Evolutionary conservation across 306 rosid genomes (phyloP).

Genomic region (Astragalus membranaceus): DNA sequence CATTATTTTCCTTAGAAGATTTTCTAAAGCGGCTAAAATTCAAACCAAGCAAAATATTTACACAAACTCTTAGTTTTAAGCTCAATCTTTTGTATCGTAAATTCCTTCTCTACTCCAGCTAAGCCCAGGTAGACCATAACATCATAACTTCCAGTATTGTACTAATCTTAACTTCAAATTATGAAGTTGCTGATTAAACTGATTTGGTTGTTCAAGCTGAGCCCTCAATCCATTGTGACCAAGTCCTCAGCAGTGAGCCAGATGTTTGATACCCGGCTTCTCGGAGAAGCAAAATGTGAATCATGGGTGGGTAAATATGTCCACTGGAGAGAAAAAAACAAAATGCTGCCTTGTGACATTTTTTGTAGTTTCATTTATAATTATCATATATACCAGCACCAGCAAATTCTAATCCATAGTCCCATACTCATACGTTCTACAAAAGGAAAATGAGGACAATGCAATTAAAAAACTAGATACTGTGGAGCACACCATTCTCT

Average conservation of each 20-base stretch:
- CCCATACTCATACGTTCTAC: not conserved
- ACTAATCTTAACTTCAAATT: not conserved
- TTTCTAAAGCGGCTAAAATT: not conserved
- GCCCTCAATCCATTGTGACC: not conserved
- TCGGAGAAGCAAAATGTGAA: conserved; percentile 13
- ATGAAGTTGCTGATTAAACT: not conserved
- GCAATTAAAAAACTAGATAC: not conserved
- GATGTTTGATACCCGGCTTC: not conserved
- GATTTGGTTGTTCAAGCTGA: not conserved
- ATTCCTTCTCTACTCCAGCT: not conserved
- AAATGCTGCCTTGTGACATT: not conserved
- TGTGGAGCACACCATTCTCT: not conserved
- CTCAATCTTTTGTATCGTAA: not conserved
- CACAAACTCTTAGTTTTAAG: not conserved
- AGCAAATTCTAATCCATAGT: not conserved
- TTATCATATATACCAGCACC: not conserved
- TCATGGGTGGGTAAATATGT: not conserved
- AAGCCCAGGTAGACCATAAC: not conserved
- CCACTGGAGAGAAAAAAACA: not conserved
- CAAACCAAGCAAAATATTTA: not conserved
- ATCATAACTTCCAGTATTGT: not conserved
- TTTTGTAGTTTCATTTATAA: not conserved
- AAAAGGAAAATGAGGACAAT: not conserved
- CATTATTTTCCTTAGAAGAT: not conserved
- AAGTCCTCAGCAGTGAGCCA: not conserved